phyloP scores from a whole-genome alignment of 192 early-diverging fungal genomes.

The Paraglomus brasilianum region DNA sequence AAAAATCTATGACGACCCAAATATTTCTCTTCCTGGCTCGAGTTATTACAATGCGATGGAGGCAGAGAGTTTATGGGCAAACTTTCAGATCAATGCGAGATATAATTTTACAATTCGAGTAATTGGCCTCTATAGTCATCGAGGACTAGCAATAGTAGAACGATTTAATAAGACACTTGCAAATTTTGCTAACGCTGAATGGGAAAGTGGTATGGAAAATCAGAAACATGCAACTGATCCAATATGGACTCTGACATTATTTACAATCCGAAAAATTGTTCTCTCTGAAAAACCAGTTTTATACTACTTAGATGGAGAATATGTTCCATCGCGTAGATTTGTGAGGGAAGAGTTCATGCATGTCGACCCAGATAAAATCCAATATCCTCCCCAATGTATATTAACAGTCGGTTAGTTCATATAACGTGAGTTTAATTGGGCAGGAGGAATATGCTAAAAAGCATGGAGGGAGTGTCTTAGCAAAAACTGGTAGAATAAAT shows the following conservation, averaged over 20 bases:
- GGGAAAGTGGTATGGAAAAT: constrained; percentile 11
- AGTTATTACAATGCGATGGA: neutral
- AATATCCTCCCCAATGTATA: neutral
- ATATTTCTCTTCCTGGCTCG: neutral
- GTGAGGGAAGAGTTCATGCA: neutral
- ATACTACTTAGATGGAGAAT: constrained; percentile 3
- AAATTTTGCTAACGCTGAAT: neutral
- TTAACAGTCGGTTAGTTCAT: too few species aligned
- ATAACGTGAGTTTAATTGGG: too few species aligned
- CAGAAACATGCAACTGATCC: neutral
- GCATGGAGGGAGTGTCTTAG: neutral
- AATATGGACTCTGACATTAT: neutral
- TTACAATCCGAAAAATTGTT: constrained; percentile 3
- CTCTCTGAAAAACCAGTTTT: neutral
- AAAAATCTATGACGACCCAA: neutral
- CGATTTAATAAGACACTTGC: neutral
- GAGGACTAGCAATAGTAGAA: neutral
- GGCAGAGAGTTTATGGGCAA: neutral
- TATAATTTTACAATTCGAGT: constrained; percentile 4
- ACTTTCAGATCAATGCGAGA: neutral
- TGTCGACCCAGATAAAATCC: constrained; percentile 1
- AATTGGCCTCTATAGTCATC: neutral
- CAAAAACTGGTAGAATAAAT: constrained; percentile 6
- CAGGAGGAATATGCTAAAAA: neutral
- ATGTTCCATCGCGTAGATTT: constrained; percentile 9